Percentiles rank a stretch among this genome's conserved stretches.
phyloP scores from a whole-genome alignment of 192 early-diverging fungal species.

The Backusella circina region DNA sequence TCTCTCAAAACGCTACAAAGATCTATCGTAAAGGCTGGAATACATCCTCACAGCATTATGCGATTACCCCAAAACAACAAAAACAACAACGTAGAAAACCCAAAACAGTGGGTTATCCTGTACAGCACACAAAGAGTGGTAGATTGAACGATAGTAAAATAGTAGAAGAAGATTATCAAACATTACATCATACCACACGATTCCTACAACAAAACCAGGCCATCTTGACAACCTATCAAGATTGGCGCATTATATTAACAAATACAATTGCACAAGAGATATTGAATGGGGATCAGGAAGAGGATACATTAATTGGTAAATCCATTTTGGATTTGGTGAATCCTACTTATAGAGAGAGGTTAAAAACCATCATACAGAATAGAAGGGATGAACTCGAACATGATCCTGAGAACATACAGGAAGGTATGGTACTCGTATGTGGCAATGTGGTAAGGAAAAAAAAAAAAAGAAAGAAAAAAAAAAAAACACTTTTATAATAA shows the following conservation, averaged over 20 bases:
- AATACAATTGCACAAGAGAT: constrained; percentile 50
- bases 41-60: background rate
- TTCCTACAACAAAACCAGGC: constrained; percentile 57
- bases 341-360: background rate
- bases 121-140: background rate
- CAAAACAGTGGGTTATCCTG: background rate
- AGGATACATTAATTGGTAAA: background rate
- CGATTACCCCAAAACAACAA: background rate
- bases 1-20: background rate
- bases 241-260: constrained; percentile 43
- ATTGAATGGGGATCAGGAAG: background rate
- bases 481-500: background rate
- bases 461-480: background rate
- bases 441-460: constrained; percentile 20
- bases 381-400: background rate
- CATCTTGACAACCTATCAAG: constrained; percentile 50
- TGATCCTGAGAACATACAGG: background rate
- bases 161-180: background rate
- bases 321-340: constrained; percentile 14
- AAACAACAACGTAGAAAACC: background rate
- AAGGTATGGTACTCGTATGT: constrained; percentile 22
- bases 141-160: background rate
- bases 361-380: background rate
- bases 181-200: constrained; percentile 40
- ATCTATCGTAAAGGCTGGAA: background rate